Evolutionary conservation across 208 protist genomes (phyloP).

Genomic region (Porcisia deanei): DNA sequence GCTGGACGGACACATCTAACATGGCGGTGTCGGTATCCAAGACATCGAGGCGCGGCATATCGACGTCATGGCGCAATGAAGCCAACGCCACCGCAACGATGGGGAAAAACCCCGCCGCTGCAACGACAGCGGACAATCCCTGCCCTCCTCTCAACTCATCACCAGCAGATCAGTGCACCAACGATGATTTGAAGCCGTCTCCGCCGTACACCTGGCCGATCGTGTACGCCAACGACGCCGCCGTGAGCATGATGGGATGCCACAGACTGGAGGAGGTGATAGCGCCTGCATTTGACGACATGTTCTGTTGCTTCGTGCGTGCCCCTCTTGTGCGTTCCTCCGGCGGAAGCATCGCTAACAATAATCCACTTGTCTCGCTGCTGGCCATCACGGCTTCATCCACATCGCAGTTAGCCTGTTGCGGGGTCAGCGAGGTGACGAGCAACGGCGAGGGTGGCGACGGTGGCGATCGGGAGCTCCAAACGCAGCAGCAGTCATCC

Average conservation of each 20-base stretch:
- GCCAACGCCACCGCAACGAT: not conserved
- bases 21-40: not conserved
- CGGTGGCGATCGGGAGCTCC: not conserved
- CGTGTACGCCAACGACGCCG: conserved; percentile 30
- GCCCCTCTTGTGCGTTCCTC: not conserved
- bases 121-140: not conserved
- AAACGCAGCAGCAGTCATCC: not conserved
- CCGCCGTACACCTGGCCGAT: conserved; percentile 18
- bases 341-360: not conserved
- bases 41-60: not conserved
- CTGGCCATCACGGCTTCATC: not conserved
- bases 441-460: not conserved
- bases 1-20: not conserved
- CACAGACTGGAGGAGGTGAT: conserved; percentile 17
- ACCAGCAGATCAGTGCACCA: not conserved
- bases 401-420: not conserved
- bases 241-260: conserved; percentile 25
- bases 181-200: not conserved
- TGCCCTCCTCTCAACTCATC: not conserved
- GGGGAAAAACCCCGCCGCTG: not conserved
- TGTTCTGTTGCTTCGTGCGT: conserved; percentile 30
- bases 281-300: conserved; percentile 16
- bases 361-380: not conserved
- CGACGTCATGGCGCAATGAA: not conserved
- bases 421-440: not conserved